Evolutionary conservation across 176 grass and related monocot species (phyloP).

Genomic region (Sorghum bicolor): DNA sequence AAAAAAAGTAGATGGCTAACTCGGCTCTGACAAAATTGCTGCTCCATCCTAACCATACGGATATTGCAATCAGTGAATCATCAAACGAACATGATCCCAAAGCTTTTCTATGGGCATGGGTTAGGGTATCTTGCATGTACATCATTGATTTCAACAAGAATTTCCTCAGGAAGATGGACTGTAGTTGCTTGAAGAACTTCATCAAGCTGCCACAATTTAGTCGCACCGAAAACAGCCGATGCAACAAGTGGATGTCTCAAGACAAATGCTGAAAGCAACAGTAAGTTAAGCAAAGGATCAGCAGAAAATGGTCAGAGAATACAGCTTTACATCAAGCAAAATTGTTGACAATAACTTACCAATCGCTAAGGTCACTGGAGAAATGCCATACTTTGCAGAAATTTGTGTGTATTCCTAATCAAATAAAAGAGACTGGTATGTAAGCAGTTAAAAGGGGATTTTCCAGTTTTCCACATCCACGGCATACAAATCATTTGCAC

Average conservation of each 20-base stretch:
- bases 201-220: conserved; percentile 68
- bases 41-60: not conserved
- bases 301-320: not conserved
- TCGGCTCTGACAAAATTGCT: not conserved
- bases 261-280: conserved; percentile 48
- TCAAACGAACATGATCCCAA: not conserved
- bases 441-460: not conserved
- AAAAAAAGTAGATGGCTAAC: not conserved
- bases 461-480: not conserved
- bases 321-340: not conserved
- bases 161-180: conserved; percentile 42
- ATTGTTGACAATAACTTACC: conserved; percentile 35
- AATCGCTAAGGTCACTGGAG: conserved; percentile 64
- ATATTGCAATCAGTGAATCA: not conserved
- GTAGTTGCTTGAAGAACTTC: conserved; percentile 55
- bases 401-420: conserved; percentile 71
- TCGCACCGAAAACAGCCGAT: conserved; percentile 72
- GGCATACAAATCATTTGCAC: not conserved
- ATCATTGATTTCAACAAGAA: conserved; percentile 61
- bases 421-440: conserved; percentile 13
- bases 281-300: not conserved
- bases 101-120: conserved; percentile 44
- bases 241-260: conserved; percentile 67
- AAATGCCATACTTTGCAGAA: conserved; percentile 56
- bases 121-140: conserved; percentile 20